These are phyloP conservation scores for Helicostylum pulchrum DNA, from an alignment of 192 early-diverging fungal species.

Conservation along the genomic window DNA sequence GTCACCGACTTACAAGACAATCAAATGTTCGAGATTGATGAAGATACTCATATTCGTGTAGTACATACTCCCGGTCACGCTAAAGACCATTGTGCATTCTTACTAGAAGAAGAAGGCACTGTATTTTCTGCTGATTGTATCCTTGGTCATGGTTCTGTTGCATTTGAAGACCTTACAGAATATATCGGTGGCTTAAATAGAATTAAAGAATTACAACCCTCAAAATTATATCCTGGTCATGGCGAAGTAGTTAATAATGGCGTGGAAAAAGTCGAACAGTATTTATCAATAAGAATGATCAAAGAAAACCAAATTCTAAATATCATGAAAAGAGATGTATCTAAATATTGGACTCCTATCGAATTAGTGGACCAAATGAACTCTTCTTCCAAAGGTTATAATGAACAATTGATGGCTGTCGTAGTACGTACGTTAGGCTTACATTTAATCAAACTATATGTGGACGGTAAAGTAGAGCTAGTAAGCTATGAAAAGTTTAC, in stretches of 20 bases:
- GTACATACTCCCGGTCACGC: conserved; percentile 81
- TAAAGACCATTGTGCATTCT: conserved; percentile 74
- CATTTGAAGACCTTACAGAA: conserved; percentile 66
- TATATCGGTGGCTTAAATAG: conserved; percentile 67
- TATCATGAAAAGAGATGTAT: conserved; percentile 8
- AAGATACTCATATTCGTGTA: conserved; percentile 57
- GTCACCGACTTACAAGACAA: conserved; percentile 45
- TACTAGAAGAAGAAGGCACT: conserved; percentile 58
- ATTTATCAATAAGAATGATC: conserved; percentile 68
- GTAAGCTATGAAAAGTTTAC: neutral
- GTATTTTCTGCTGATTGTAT: conserved; percentile 82
- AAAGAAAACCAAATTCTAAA: conserved; percentile 72
- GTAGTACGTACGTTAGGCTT: neutral
- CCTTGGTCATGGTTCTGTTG: conserved; percentile 77
- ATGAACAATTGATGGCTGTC: neutral
- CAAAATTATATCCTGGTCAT: conserved; percentile 61
- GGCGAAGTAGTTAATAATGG: conserved; percentile 73
- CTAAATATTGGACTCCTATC: neutral
- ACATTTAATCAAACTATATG: conserved; percentile 4
- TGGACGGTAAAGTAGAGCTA: neutral
- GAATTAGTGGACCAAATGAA: conserved; percentile 5
- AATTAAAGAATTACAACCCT: conserved; percentile 43
- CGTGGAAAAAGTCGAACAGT: conserved; percentile 58
- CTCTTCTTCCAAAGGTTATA: neutral
- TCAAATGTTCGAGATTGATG: conserved; percentile 57